A percentile compares a stretch with the other conserved stretches of the same genome.
Conservation (phyloP, 345 rosid genomes). For the Populus euphratica region DNA sequence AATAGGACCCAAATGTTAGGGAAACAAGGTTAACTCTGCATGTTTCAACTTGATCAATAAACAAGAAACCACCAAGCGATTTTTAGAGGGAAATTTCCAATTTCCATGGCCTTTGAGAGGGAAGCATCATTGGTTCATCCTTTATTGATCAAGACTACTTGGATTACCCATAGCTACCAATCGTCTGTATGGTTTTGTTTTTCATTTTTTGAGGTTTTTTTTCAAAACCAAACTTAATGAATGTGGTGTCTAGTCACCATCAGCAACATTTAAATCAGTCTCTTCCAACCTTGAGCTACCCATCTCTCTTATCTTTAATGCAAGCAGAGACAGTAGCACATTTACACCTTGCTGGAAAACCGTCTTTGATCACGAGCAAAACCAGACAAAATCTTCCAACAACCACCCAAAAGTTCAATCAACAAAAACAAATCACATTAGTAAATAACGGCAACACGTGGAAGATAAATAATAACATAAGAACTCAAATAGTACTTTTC, state of each 20-base stretch:
- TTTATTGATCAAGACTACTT: neutral
- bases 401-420: neutral
- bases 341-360: neutral
- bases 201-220: neutral
- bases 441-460: neutral
- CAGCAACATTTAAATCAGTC: neutral
- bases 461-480: neutral
- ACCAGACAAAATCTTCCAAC: neutral
- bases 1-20: too few species aligned
- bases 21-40: neutral
- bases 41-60: too few species aligned
- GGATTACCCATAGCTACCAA: neutral
- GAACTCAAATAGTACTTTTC: neutral
- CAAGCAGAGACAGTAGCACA: neutral
- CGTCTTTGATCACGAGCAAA: neutral
- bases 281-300: too few species aligned
- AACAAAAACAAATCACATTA: neutral
- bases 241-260: neutral
- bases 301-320: neutral
- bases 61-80: too few species aligned
- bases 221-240: neutral
- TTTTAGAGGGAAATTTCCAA: too few species aligned
- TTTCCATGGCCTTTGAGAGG: too few species aligned
- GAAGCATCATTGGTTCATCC: too few species aligned
- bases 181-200: neutral